These are phyloP conservation scores for Psilocybe azurescens DNA, from an alignment of 768 basidiomycete genomes.

Conservation along the genomic window DNA sequence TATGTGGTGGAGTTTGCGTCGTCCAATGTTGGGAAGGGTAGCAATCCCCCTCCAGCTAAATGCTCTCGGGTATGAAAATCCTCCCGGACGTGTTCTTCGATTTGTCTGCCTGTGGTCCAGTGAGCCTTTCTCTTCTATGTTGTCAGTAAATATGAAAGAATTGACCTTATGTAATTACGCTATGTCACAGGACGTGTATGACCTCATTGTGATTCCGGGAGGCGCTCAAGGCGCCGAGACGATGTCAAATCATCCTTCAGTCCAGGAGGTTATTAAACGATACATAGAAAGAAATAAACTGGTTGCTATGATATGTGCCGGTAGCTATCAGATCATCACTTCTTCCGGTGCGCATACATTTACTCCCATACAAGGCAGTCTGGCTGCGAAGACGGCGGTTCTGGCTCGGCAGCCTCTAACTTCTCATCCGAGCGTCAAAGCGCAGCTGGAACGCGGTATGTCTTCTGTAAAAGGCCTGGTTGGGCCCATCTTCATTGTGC, in stretches of 20 bases:
- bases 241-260: slow-evolving; percentile 59
- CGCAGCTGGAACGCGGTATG: slow-evolving; percentile 59
- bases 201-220: slow-evolving; percentile 77
- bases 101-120: slow-evolving; percentile 49
- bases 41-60: slow-evolving; percentile 54
- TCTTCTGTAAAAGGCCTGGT: slow-evolving; percentile 3
- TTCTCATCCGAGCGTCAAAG: slow-evolving; percentile 77
- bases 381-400: slow-evolving; percentile 66
- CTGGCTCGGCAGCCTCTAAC: slow-evolving; percentile 71
- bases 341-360: neutral
- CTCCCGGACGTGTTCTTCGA: slow-evolving; percentile 67
- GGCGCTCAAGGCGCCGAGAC: slow-evolving; percentile 81
- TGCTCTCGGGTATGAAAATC: slow-evolving; percentile 80
- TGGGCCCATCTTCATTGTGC: neutral
- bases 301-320: slow-evolving; percentile 89
- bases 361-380: slow-evolving; percentile 52
- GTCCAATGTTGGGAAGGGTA: slow-evolving; percentile 22
- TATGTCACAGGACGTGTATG: slow-evolving; percentile 60
- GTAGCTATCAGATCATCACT: slow-evolving; percentile 34
- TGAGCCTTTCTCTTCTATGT: slow-evolving; percentile 27
- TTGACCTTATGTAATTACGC: neutral
- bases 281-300: slow-evolving; percentile 60
- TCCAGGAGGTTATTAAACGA: slow-evolving; percentile 65
- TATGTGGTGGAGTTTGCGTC: slow-evolving; percentile 50
- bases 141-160: no score